Evolutionary conservation across 1,284 basidiomycete species (phyloP), one percentile per base, ranked within the genome.

Genomic region (Pseudozyma hubeiensis): DNA sequence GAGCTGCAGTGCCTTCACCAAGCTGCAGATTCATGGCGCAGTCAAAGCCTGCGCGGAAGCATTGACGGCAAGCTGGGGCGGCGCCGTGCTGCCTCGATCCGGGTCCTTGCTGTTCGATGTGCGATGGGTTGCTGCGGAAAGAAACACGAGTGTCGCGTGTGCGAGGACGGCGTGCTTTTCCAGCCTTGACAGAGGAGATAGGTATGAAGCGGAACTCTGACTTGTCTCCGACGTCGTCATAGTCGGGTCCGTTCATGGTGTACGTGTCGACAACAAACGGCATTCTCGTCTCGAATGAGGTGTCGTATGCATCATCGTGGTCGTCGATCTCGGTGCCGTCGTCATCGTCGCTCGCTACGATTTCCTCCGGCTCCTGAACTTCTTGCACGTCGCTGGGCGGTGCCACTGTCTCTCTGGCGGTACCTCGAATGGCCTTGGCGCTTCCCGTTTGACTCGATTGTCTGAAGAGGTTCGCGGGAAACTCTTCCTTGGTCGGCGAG

Each of bases 21-120:
- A 73, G 53, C 40, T 77, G 74, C n/a, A 78, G 52, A 46, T 78
- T 75, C 68, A 77, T 69, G 7, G 76, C 76, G 51, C 69, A 77
- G 46, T 78, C 76, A 24, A 78, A 78, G 5, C 76, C 76, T 1
- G 76, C 65, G 7, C 74, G 63, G 58, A 78, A 78, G 52, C 76
- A 78, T 31, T 64, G 69, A 14, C 66, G 53, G 46, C 76, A 78
- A 3, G 73, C 57, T 0, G 75, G 69, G 1, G 54, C 52, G 3
- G 62, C 50, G 11, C 62, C 55, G 45, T 77, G 75, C 50, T 54
- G 51, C 34, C 55, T 39, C 31, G 64, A 66, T 6, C 53, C 57
- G 24, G 64, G 65, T 0, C 65, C 52, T 19, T 60, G 51, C 44
- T 62, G 56, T 2, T 64, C 62, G 34, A 65, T 56, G 44, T 58